Base-by-base conservation (phyloP, 1,284 basidiomycete genomes). In the Sparassis latifolia region DNA sequence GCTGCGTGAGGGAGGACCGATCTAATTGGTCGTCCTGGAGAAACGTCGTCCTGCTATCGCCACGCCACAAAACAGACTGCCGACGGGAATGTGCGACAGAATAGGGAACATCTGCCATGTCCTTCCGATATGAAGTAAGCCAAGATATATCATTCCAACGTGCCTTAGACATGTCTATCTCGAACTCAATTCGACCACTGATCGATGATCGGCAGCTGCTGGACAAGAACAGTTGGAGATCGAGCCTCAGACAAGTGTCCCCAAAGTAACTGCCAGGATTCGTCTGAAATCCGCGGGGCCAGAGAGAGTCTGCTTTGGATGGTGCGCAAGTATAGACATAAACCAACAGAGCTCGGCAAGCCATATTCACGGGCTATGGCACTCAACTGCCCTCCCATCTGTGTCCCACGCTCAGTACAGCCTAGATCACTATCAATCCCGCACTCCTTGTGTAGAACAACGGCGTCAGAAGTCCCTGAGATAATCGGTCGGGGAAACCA, bases 341-440 rank as follows among this genome's bases (percentile, higher is more conserved):
- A 62, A 10, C 87, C 88, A 7, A 78, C 65, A 4, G 76, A 84
- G 65, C 84, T 88, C 2, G 87, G 87, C 59, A 90, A 85, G 61
- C 80, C 85, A 67, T 83, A 90, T 64, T 91, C 88, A 46, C 81
- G 79, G 10, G 87, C 86, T 53, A 91, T 89, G 5, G 85, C 84
- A 45, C 76, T 74, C 33, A 90, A 69, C 66, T 91, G 87, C 29
- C 75, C 80, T 61, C 79, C 83, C 73, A 89, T 78, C 88, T 90
- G 42, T 20, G 10, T 38, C 33, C 28, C 20, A 33, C 42, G 12
- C 41, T 42, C 27, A n/a, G 41, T 42, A 9, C 28, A 29, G 7
- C 9, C 41, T 12, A 37, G 6, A 6, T 37, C 35, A 37, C 6
- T 37, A 37, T 42, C 30, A 48, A 51, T 42, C 35, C 35, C 7